Evolutionary conservation across 176 grass and related monocot species (phyloP), one percentile per base, ranked within the genome.

Genomic region (Oryza coarctata): DNA sequence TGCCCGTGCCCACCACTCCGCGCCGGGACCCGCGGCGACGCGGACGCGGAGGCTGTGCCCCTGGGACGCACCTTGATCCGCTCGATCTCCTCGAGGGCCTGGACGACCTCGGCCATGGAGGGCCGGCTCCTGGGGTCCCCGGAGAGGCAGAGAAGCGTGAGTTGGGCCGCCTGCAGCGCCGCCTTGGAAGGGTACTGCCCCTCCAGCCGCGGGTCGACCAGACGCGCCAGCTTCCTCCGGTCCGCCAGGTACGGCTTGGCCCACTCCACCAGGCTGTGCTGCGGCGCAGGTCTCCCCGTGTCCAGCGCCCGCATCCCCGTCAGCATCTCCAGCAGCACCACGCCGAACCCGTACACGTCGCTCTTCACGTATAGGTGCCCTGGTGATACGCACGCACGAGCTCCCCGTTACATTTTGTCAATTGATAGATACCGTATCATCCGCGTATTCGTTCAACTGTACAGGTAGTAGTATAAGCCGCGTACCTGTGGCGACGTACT

Each of bases 331-430:
- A 92, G 84, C 45, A 92, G 80, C 62, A 92, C 87, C 50, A 92
- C 90, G 47, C 90, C 90, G 31, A 92, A 92, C 28, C 90, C 87
- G 52, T 92, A 92, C 36, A 92, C 90, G 61, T 92, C 90, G 45
- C 90, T 92, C 75, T 89, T 89, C 41, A 92, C 78, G 31, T 92
- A 92, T 36, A 92, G 70, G 83, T 81, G 90, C 14, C 90, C 88
- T 90, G 77, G 6, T 11, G 29, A 35, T 71, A n/a, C n/a, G n/a
- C 12, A 5, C 26, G 27, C 33, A 34, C 33, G 6, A n/a, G n/a
- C n/a, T n/a, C n/a, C n/a, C n/a, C n/a, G n/a, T n/a, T n/a, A n/a
- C n/a, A n/a, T n/a, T n/a, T n/a, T n/a, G n/a, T n/a, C n/a, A n/a
- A n/a, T n/a, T n/a, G n/a, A n/a, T n/a, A n/a, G n/a, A n/a, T n/a